A percentile compares a stretch with the other conserved stretches of the same genome.
Conservation (phyloP, 192 early-diverging fungal genomes). For the Coemansia sp. region DNA sequence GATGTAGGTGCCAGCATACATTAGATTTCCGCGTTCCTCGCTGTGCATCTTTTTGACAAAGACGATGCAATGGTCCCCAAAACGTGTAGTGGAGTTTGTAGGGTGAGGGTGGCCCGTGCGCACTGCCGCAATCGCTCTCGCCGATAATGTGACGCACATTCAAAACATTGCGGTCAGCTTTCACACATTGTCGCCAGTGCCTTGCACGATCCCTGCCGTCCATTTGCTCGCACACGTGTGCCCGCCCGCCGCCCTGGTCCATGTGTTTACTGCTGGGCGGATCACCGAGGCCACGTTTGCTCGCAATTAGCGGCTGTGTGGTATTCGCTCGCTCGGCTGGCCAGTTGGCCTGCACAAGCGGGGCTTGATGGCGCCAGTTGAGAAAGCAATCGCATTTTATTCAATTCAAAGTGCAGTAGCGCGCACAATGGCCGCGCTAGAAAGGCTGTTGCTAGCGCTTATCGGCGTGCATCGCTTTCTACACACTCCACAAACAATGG, state of each 20-base stretch:
- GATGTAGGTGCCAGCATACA: background rate
- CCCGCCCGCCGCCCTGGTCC: background rate
- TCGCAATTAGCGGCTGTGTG: background rate
- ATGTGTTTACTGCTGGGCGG: background rate
- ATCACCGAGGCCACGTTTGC: background rate
- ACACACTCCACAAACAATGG: background rate
- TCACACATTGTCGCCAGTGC: background rate
- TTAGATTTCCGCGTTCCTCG: background rate
- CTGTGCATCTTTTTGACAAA: background rate
- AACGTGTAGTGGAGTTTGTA: background rate
- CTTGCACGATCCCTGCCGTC: background rate
- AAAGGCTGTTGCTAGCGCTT: background rate
- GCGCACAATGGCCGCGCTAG: too few species aligned
- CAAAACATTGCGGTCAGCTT: background rate
- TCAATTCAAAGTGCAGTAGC: background rate
- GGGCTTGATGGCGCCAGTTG: background rate
- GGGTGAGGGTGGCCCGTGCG: conserved; percentile 2
- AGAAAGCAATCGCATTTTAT: background rate
- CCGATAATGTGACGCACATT: background rate
- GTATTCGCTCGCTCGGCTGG: background rate
- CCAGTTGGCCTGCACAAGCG: too few species aligned
- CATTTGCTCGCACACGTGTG: background rate
- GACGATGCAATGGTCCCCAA: background rate
- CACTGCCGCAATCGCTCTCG: background rate
- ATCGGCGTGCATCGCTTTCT: conserved; percentile 3